Evolutionary conservation across 768 basidiomycete species (phyloP).

Genomic region (Phaeotremella skinneri): DNA sequence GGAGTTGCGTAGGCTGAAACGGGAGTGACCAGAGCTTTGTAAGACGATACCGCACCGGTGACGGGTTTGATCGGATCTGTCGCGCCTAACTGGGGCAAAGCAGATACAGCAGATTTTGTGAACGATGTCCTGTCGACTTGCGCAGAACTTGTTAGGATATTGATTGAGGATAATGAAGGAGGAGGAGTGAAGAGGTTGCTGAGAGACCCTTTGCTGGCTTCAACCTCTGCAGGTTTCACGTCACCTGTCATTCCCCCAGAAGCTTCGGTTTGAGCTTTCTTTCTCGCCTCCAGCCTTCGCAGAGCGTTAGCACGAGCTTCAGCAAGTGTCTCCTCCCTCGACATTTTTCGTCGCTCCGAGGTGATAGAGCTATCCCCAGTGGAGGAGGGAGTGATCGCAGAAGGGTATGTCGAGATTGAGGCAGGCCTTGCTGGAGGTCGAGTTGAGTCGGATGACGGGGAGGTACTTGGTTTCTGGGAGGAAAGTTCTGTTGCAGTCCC

Average conservation of each 20-base stretch:
- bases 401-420: slow-evolving; percentile 26
- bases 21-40: slow-evolving; percentile 5
- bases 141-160: neutral
- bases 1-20: slow-evolving; percentile 25
- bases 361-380: slow-evolving; percentile 32
- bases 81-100: too few relatives aligned
- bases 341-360: slow-evolving; percentile 20
- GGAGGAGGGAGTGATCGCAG: slow-evolving; percentile 30
- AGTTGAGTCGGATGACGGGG: slow-evolving; percentile 7
- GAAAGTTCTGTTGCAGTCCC: too few relatives aligned
- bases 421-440: slow-evolving; percentile 18
- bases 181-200: slow-evolving; percentile 32
- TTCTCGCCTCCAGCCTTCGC: slow-evolving; percentile 35
- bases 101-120: slow-evolving; percentile 6
- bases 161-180: neutral
- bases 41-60: too few relatives aligned
- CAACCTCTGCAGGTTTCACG: neutral
- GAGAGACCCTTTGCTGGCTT: slow-evolving; percentile 12
- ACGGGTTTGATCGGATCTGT: too few relatives aligned
- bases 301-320: slow-evolving; percentile 43
- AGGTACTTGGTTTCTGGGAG: too few relatives aligned
- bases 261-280: slow-evolving; percentile 25
- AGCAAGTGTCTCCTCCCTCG: slow-evolving; percentile 41
- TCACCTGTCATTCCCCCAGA: slow-evolving; percentile 1
- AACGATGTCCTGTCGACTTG: slow-evolving; percentile 5